phyloP scores from a whole-genome alignment of 768 basidiomycete species.

The Suillus subalutaceus region DNA sequence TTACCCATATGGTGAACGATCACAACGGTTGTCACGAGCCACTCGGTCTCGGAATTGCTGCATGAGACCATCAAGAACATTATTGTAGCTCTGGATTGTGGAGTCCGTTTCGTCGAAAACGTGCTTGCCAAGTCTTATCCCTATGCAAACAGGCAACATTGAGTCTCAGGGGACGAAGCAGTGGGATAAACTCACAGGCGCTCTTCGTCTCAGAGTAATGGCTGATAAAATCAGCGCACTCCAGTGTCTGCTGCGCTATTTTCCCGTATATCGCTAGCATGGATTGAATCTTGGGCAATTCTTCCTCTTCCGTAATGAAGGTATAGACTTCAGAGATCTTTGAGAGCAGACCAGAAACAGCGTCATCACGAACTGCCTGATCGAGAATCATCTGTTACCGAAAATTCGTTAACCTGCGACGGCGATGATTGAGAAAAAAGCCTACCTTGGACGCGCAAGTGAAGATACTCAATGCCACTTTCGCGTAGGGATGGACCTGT shows the following conservation, averaged over 20 bases:
- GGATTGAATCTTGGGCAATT: neutral
- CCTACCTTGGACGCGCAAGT: neutral
- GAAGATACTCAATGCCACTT: neutral
- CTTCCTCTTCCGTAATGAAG: slow-evolving; percentile 7
- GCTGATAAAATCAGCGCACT: slow-evolving; percentile 31
- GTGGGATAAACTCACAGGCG: slow-evolving; percentile 18
- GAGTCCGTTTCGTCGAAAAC: neutral
- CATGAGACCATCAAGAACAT: slow-evolving; percentile 8
- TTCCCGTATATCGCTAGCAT: neutral
- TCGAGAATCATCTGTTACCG: neutral
- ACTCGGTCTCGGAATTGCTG: slow-evolving; percentile 2
- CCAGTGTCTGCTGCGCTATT: slow-evolving; percentile 21
- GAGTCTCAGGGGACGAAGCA: neutral
- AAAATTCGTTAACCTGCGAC: neutral
- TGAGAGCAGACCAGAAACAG: neutral
- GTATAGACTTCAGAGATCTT: slow-evolving; percentile 2
- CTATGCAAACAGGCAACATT: neutral
- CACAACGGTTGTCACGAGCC: too few species aligned
- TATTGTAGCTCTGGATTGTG: neutral
- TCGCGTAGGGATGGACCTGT: neutral
- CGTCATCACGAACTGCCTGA: neutral
- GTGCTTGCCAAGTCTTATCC: slow-evolving; percentile 9
- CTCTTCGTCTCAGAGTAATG: slow-evolving; percentile 29
- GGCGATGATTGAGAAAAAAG: neutral
- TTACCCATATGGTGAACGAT: neutral